Evolutionary conservation across 1,139 yeast genomes (phyloP).

Genomic region (Yamadazyma atlantica): DNA sequence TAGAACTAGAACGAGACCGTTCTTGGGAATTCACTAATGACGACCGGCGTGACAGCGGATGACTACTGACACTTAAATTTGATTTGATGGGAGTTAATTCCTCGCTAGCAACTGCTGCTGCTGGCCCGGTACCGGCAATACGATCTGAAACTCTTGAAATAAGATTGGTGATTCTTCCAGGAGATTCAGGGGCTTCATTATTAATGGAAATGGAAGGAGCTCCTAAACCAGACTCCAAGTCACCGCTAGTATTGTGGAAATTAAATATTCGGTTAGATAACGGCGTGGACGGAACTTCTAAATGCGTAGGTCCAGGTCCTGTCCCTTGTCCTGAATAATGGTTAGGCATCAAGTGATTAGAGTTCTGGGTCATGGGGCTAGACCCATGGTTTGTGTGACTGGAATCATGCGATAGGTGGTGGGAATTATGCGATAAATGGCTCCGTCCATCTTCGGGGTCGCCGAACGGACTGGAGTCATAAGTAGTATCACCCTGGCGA

Average conservation of each 20-base stretch:
- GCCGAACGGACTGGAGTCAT: neutral
- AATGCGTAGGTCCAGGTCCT: too few species aligned
- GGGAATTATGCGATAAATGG: slow-evolving; percentile 6
- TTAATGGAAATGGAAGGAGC: slow-evolving; percentile 12
- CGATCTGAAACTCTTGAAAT: slow-evolving; percentile 41
- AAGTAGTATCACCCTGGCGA: neutral
- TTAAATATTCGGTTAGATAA: slow-evolving; percentile 6
- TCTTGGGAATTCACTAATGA: neutral
- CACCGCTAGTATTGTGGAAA: slow-evolving; percentile 4
- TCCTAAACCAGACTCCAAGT: slow-evolving; percentile 13
- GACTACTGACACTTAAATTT: neutral
- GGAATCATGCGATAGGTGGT: slow-evolving; percentile 6
- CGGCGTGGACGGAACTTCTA: slow-evolving; percentile 10
- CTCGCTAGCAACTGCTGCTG: slow-evolving; percentile 14
- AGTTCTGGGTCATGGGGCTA: too few species aligned
- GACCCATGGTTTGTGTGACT: too few species aligned
- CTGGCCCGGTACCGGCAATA: slow-evolving; percentile 37
- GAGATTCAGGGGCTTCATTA: slow-evolving; percentile 12
- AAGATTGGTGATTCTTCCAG: slow-evolving; percentile 21
- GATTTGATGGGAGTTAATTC: slow-evolving; percentile 1
- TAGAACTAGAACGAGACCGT: slow-evolving; percentile 1
- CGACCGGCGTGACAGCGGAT: slow-evolving; percentile 1
- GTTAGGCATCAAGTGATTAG: too few species aligned
- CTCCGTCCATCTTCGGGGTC: neutral
- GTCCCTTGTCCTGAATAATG: too few species aligned